Evolutionary conservation across 305 asterid species (phyloP).

Genomic region (Fraxinus floribunda): DNA sequence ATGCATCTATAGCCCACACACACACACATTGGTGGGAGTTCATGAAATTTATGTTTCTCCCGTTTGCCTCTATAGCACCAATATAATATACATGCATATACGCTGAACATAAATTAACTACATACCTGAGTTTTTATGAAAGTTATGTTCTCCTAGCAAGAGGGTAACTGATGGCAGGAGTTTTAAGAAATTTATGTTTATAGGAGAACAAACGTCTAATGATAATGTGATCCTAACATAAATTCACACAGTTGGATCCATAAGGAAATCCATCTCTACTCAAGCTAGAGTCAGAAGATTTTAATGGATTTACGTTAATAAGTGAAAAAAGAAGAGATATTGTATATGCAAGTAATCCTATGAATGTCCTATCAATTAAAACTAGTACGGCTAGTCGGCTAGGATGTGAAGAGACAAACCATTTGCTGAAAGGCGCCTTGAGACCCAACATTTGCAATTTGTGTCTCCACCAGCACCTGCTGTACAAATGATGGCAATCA

Average conservation of each 20-base stretch:
- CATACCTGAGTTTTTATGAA: not conserved
- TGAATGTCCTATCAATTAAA: not conserved
- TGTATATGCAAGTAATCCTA: not conserved
- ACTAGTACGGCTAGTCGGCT: conserved; percentile 5
- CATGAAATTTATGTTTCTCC: not conserved
- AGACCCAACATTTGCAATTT: conserved; percentile 46
- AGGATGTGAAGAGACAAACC: conserved; percentile 47
- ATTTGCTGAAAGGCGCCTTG: conserved; percentile 59
- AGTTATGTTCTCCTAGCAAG: not conserved
- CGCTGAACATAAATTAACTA: not conserved
- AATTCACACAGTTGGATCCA: not conserved
- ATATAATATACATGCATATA: not conserved
- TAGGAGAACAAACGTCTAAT: not conserved
- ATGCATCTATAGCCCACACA: not conserved
- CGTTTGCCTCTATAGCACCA: not conserved
- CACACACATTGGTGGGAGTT: not conserved
- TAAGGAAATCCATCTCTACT: not conserved
- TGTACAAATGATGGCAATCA: conserved; percentile 23
- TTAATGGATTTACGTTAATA: not conserved
- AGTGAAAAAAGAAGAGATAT: not conserved
- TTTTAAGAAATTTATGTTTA: not conserved
- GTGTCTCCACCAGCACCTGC: conserved; percentile 65
- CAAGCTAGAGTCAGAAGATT: conserved; percentile 3
- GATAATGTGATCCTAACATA: not conserved
- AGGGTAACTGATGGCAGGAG: not conserved